Conservation (phyloP, 441 rosid genomes). For the Brassica balearica region DNA sequence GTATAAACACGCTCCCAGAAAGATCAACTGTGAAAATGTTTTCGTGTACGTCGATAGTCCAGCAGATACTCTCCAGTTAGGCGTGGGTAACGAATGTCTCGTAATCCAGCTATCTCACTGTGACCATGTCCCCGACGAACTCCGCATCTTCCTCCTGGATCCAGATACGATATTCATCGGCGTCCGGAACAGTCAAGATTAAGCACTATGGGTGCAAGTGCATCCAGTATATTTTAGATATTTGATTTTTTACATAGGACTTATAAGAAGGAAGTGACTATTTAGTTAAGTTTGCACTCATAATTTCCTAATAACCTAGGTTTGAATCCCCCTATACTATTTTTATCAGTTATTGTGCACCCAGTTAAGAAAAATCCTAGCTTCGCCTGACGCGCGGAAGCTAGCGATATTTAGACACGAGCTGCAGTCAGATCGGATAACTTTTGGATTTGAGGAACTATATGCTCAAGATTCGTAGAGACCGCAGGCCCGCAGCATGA, state of each 20-base stretch:
- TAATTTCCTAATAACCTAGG: too few relatives aligned
- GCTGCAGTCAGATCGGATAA: constrained; percentile 3
- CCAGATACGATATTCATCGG: constrained; percentile 22
- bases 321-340: too few relatives aligned
- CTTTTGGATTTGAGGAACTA: constrained; percentile 28
- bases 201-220: too few relatives aligned
- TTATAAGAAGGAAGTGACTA: too few relatives aligned
- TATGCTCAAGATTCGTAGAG: constrained; percentile 13
- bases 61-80: constrained; percentile 34
- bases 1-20: neutral
- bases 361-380: too few relatives aligned
- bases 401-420: neutral
- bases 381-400: constrained; percentile 27
- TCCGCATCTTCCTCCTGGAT: constrained; percentile 19
- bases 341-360: too few relatives aligned
- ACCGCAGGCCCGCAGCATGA: constrained; percentile 8
- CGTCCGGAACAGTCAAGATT: constrained; percentile 6
- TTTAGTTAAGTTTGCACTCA: too few relatives aligned
- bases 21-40: constrained; percentile 22
- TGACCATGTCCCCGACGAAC: constrained; percentile 10
- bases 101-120: constrained; percentile 36
- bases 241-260: too few relatives aligned
- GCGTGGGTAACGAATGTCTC: constrained; percentile 31
- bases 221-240: too few relatives aligned
- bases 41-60: neutral